Evolutionary conservation across 2,329 filamentous ascomycete species (phyloP).

Genomic region (Leptographium flavum): DNA sequence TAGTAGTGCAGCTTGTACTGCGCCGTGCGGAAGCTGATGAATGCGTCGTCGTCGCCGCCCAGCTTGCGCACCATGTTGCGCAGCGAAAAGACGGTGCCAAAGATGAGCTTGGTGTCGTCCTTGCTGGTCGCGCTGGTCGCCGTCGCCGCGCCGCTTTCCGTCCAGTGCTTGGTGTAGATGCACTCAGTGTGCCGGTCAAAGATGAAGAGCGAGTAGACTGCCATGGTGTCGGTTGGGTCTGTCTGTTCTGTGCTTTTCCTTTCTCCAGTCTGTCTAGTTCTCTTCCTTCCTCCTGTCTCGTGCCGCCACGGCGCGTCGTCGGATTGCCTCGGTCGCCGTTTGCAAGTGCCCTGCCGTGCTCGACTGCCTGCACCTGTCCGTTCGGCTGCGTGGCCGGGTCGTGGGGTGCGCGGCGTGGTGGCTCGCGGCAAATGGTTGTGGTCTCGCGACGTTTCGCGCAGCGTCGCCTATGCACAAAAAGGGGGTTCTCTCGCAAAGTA

Average conservation of each 20-base stretch:
- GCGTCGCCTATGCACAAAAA: too few species aligned
- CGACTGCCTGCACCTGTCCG: neutral
- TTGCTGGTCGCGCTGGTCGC: slow-evolving; percentile 15
- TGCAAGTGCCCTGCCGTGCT: neutral
- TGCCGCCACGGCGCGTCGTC: too few species aligned
- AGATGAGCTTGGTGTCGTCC: slow-evolving; percentile 93
- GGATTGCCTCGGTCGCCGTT: too few species aligned
- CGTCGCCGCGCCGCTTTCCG: slow-evolving; percentile 23
- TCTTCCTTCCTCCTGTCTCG: too few species aligned
- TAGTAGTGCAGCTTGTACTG: slow-evolving; percentile 99
- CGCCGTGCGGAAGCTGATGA: slow-evolving; percentile 82
- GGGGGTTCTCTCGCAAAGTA: too few species aligned
- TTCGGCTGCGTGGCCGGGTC: neutral
- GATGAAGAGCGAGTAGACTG: slow-evolving; percentile 95
- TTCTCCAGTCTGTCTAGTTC: too few species aligned
- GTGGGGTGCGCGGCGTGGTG: neutral
- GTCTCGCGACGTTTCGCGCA: neutral
- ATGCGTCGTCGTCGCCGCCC: slow-evolving; percentile 85
- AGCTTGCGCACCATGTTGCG: slow-evolving; percentile 95
- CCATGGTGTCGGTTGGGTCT: slow-evolving; percentile 40
- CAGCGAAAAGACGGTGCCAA: slow-evolving; percentile 90
- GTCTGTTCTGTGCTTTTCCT: neutral
- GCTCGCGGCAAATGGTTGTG: neutral
- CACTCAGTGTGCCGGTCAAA: slow-evolving; percentile 99
- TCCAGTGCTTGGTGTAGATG: slow-evolving; percentile 87